These are phyloP conservation scores for Suillus variegatus DNA, from an alignment of 768 basidiomycete species.

Conservation along the genomic window DNA sequence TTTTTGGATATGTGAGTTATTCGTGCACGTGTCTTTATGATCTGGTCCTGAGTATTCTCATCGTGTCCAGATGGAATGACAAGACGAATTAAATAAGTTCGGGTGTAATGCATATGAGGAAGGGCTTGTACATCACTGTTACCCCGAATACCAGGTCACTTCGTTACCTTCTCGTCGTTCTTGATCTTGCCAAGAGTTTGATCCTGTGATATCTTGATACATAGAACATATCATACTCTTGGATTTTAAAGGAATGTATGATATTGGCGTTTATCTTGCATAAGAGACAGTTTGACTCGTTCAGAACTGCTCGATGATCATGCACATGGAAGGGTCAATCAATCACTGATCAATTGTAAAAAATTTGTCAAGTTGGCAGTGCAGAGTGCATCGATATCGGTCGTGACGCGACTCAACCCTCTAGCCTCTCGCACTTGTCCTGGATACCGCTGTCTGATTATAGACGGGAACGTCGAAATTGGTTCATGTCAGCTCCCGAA, in stretches of 20 bases:
- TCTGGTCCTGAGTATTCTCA: not conserved
- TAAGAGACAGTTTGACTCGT: not conserved
- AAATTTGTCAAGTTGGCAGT: too few species aligned
- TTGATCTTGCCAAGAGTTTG: not conserved
- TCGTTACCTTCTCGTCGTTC: not conserved
- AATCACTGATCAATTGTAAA: too few species aligned
- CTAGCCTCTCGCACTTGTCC: too few species aligned
- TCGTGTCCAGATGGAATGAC: slow-evolving; percentile 34
- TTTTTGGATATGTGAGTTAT: slow-evolving; percentile 83
- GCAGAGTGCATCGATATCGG: too few species aligned
- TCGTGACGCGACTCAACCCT: too few species aligned
- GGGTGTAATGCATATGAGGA: not conserved
- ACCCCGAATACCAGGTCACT: not conserved
- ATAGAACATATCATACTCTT: not conserved
- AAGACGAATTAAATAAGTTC: slow-evolving; percentile 21
- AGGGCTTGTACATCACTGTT: not conserved
- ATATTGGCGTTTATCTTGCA: not conserved
- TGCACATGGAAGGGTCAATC: too few species aligned
- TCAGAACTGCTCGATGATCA: too few species aligned
- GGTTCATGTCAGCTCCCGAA: too few species aligned
- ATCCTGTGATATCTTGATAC: not conserved
- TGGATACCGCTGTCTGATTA: too few species aligned
- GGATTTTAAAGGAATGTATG: not conserved
- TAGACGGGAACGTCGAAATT: too few species aligned
- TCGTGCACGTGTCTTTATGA: not conserved